These are phyloP conservation scores for Malassezia brasiliensis DNA, from an alignment of 1,284 basidiomycete genomes.

Conservation along the genomic window DNA sequence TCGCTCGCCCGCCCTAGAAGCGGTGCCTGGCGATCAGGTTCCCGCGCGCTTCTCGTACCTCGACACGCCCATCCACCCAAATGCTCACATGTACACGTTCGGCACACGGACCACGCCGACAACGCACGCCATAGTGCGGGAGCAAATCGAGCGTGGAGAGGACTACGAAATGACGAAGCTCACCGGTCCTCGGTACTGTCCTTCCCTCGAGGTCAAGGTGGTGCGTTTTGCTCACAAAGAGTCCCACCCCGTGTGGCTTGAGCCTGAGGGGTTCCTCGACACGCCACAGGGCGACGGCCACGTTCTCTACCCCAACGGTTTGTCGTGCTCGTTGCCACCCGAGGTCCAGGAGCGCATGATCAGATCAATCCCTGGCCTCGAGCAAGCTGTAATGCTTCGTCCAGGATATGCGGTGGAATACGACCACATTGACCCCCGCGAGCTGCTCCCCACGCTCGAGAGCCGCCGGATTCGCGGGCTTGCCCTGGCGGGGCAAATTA, in stretches of 20 bases:
- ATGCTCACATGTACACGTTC: conserved; percentile 62
- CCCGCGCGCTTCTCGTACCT: conserved; percentile 31
- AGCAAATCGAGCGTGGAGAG: conserved; percentile 61
- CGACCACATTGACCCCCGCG: conserved; percentile 77
- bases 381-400: conserved; percentile 66
- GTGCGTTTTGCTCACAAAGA: conserved; percentile 63
- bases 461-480: conserved; percentile 62
- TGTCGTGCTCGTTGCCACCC: conserved; percentile 74
- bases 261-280: conserved; percentile 80
- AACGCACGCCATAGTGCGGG: conserved; percentile 65
- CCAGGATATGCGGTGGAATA: conserved; percentile 89
- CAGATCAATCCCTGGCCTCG: conserved; percentile 69
- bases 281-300: conserved; percentile 55
- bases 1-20: conserved; percentile 14
- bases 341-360: conserved; percentile 71
- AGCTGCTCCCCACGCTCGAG: conserved; percentile 66
- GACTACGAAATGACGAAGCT: conserved; percentile 73
- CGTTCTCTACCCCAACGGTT: conserved; percentile 76
- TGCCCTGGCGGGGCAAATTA: conserved; percentile 33
- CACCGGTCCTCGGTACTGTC: conserved; percentile 83
- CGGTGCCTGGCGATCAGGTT: conserved; percentile 20
- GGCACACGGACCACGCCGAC: conserved; percentile 62
- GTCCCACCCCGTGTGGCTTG: conserved; percentile 71
- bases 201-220: conserved; percentile 77
- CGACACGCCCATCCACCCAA: conserved; percentile 19